These are phyloP conservation scores for Caloboletus inedulis DNA, from an alignment of 1,284 basidiomycete species.

Conservation along the genomic window DNA sequence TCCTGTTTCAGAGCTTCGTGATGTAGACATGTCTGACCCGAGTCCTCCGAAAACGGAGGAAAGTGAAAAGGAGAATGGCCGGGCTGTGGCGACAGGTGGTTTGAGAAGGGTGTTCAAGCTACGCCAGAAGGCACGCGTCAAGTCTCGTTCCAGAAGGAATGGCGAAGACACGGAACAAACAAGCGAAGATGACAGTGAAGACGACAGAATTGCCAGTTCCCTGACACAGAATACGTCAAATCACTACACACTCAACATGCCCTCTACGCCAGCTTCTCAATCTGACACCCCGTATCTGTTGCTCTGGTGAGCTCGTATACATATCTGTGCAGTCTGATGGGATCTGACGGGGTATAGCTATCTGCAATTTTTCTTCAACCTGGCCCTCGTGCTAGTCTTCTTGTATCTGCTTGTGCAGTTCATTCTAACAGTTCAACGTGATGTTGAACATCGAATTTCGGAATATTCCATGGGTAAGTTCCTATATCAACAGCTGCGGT, in stretches of 20 bases:
- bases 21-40: slow-evolving; percentile 70
- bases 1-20: slow-evolving; percentile 46
- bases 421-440: slow-evolving; percentile 85
- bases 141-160: slow-evolving; percentile 31
- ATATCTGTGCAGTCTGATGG: slow-evolving; percentile 7
- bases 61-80: slow-evolving; percentile 38
- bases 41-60: slow-evolving; percentile 56
- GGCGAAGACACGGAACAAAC: slow-evolving; percentile 42
- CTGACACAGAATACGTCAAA: slow-evolving; percentile 61
- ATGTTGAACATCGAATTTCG: slow-evolving; percentile 85
- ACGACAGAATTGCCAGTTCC: slow-evolving; percentile 37
- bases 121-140: slow-evolving; percentile 47
- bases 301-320: slow-evolving; percentile 57
- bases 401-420: slow-evolving; percentile 85
- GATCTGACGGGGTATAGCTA: slow-evolving; percentile 53
- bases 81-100: slow-evolving; percentile 63
- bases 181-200: slow-evolving; percentile 41
- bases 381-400: slow-evolving; percentile 80
- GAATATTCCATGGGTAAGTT: slow-evolving; percentile 84
- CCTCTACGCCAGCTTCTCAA: slow-evolving; percentile 50
- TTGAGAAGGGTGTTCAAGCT: slow-evolving; percentile 65
- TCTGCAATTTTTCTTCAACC: slow-evolving; percentile 92
- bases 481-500: slow-evolving; percentile 16
- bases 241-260: slow-evolving; percentile 78
- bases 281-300: slow-evolving; percentile 72